phyloP scores from a whole-genome alignment of 257 asterid species.

The Solanum pinnatisectum region DNA sequence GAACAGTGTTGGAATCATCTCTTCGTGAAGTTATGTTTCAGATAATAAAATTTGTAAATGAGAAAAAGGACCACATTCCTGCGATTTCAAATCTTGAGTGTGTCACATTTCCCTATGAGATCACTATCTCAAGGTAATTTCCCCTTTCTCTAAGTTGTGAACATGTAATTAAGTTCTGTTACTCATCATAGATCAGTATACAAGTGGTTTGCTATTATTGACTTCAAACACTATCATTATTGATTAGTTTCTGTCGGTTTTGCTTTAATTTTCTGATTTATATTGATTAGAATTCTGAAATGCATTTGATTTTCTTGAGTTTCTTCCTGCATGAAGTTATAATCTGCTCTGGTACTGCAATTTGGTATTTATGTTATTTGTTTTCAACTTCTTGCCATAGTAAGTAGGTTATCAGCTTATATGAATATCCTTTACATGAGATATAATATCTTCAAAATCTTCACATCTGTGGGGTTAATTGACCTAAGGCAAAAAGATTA shows the following conservation, averaged over 20 bases:
- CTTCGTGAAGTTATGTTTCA: slow-evolving; percentile 90
- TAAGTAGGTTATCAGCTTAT: background rate
- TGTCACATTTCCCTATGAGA: slow-evolving; percentile 86
- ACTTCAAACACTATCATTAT: background rate
- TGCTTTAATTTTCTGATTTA: background rate
- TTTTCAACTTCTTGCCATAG: background rate
- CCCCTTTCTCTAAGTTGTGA: background rate
- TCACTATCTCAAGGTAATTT: slow-evolving; percentile 79
- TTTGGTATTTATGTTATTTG: background rate
- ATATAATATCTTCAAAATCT: background rate
- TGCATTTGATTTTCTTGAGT: background rate
- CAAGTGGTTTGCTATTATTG: background rate
- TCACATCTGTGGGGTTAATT: background rate
- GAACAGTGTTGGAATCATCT: slow-evolving; percentile 69
- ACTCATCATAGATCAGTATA: background rate
- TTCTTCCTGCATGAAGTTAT: background rate
- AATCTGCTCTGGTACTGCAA: background rate
- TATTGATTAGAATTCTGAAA: background rate
- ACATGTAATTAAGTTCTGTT: background rate
- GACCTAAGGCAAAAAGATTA: background rate
- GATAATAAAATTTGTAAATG: slow-evolving; percentile 90
- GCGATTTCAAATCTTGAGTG: slow-evolving; percentile 83
- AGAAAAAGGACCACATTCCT: slow-evolving; percentile 96
- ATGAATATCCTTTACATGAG: background rate
- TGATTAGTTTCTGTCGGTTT: background rate